Percentiles rank a stretch among this genome's conserved stretches.
These are phyloP conservation scores for Cyberlindnera nakhonratchasimensis DNA, from an alignment of 805 yeast species.

Conservation along the genomic window DNA sequence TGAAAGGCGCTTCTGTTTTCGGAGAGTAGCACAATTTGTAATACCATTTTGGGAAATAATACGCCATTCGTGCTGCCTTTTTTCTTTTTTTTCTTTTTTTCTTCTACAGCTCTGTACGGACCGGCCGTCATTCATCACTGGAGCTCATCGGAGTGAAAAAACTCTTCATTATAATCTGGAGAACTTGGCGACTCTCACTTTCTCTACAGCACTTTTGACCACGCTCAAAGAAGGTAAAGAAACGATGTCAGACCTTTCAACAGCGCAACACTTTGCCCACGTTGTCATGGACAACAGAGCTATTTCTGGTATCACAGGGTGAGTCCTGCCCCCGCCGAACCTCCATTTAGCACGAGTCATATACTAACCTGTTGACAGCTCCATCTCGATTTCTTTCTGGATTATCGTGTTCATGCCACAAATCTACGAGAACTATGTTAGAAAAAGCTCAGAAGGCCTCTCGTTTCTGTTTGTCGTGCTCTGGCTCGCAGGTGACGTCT, in stretches of 20 bases:
- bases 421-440: slow-evolving; percentile 81
- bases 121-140: neutral
- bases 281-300: slow-evolving; percentile 27
- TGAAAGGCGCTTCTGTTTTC: neutral
- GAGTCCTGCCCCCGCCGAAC: neutral
- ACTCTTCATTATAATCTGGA: neutral
- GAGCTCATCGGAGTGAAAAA: neutral
- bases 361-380: slow-evolving; percentile 26
- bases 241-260: slow-evolving; percentile 9
- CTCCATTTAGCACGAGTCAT: neutral
- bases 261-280: slow-evolving; percentile 15
- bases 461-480: slow-evolving; percentile 80
- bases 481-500: slow-evolving; percentile 93
- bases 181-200: too few species aligned
- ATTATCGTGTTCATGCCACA: slow-evolving; percentile 97
- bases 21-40: neutral
- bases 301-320: slow-evolving; percentile 30
- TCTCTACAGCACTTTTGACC: neutral
- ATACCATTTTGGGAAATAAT: neutral
- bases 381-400: slow-evolving; percentile 96
- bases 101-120: neutral
- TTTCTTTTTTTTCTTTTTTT: slow-evolving; percentile 1
- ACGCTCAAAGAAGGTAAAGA: neutral
- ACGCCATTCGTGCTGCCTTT: neutral
- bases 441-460: slow-evolving; percentile 87